Conservation (phyloP, 2,329 filamentous ascomycete species). For the Curvularia verruculosa region DNA sequence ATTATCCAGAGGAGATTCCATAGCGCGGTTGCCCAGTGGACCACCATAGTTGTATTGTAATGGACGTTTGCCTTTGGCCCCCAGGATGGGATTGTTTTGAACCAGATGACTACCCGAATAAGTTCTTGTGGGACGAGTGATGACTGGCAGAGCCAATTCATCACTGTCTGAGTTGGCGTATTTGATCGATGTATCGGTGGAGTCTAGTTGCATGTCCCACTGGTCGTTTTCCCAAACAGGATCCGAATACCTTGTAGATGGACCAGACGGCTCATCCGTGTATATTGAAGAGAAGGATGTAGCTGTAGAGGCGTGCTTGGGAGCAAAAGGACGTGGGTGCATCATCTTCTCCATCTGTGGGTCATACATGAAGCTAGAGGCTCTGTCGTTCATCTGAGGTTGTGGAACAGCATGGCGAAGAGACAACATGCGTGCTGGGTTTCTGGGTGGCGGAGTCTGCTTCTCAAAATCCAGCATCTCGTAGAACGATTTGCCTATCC, state of each 20-base stretch:
- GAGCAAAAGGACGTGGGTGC: slow-evolving; percentile 38
- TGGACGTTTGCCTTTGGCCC: slow-evolving; percentile 27
- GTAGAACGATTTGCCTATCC: slow-evolving; percentile 46
- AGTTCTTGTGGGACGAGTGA: slow-evolving; percentile 22
- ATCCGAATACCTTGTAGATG: slow-evolving; percentile 26
- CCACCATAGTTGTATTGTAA: slow-evolving; percentile 26
- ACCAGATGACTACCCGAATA: slow-evolving; percentile 13
- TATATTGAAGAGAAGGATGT: slow-evolving; percentile 45
- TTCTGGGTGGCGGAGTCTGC: slow-evolving; percentile 32
- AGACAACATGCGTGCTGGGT: slow-evolving; percentile 39
- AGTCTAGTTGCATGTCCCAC: slow-evolving; percentile 23
- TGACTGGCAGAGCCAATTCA: slow-evolving; percentile 12
- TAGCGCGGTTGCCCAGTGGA: slow-evolving; percentile 16
- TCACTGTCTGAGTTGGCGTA: slow-evolving; percentile 28
- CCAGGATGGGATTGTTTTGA: neutral
- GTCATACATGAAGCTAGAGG: slow-evolving; percentile 32
- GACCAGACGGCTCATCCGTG: slow-evolving; percentile 33
- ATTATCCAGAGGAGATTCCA: slow-evolving; percentile 12
- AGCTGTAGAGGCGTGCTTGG: slow-evolving; percentile 29
- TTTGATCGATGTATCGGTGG: slow-evolving; percentile 28
- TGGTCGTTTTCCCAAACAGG: slow-evolving; percentile 28
- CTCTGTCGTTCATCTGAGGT: slow-evolving; percentile 25
- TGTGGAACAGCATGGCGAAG: slow-evolving; percentile 18
- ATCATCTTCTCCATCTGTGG: slow-evolving; percentile 47
- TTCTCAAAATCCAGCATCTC: slow-evolving; percentile 43